Conservation (phyloP, 331 rosid genomes). For the Telfairia occidentalis region DNA sequence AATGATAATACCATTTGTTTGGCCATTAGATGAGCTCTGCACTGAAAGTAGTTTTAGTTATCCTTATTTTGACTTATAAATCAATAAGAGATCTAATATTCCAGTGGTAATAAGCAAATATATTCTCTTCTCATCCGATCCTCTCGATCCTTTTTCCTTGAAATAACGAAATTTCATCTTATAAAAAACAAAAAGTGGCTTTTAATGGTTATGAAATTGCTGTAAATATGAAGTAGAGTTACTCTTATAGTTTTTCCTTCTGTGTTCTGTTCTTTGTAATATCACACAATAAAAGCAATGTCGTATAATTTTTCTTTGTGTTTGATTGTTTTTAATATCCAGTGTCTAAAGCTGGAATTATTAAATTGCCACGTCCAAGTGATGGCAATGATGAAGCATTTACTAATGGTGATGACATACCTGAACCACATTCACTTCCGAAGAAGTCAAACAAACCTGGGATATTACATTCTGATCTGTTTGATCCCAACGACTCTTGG, state of each 20-base stretch:
- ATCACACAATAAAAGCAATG: constrained; percentile 1
- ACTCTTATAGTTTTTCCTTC: neutral
- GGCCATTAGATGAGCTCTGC: too few species aligned
- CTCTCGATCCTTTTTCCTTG: neutral
- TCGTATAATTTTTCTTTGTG: neutral
- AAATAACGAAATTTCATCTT: neutral
- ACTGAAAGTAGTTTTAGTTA: too few species aligned
- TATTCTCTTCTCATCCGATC: neutral
- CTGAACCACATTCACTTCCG: constrained; percentile 32
- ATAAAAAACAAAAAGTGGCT: neutral
- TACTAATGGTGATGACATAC: constrained; percentile 26
- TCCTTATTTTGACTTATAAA: too few species aligned
- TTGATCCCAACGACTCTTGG: constrained; percentile 66
- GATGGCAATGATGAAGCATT: constrained; percentile 30
- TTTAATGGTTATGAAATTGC: neutral
- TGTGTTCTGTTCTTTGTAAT: neutral
- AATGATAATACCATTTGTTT: too few species aligned
- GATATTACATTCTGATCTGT: constrained; percentile 35
- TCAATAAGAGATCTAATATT: neutral
- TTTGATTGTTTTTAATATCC: constrained; percentile 13
- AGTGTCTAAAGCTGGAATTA: constrained; percentile 74
- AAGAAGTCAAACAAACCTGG: constrained; percentile 67
- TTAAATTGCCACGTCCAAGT: constrained; percentile 44
- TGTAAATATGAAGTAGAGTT: neutral
- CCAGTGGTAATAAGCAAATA: neutral